Base-by-base conservation (phyloP, 345 rosid species). In the Turritis glabra region DNA sequence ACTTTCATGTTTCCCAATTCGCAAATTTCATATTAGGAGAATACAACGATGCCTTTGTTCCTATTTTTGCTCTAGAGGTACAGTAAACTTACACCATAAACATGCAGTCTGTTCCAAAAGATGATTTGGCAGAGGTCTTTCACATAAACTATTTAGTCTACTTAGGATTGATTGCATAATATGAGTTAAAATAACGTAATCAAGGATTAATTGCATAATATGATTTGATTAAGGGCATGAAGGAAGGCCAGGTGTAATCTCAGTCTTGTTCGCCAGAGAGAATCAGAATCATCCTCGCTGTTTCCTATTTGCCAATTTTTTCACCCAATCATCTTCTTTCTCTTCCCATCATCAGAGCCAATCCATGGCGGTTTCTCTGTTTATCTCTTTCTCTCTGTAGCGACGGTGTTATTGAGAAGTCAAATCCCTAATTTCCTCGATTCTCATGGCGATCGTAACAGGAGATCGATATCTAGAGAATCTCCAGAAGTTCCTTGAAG, bases 401-500 rank as follows among this genome's bases (percentile, higher is more conserved):
- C 40, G 3, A 8, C 40, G 40, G 12, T 35, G 40, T 37, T 12
- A 9, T 43, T 12, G 7, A 23, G 29, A 33, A 54, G 1, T 50
- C 63, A 25, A 61, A 68, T 5, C 47, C 73, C 67, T 26, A 50
- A 54, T 30, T 41, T 51, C 57, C 23, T 52, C 2, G 7, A 50
- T 32, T 56, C 10, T 37, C 47, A 93, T 93, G 97, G 93, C 87
- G 82, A 84, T 90, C 83, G 96, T 95, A 18, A 95, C 97, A 13
- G 99, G 99, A 54, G 99, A 95, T 82, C 96, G 96, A 21, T 95
- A 95, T 75, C 69, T 95, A 0, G 98, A 95, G 67, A 85, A 85
- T 67, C 87, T 95, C 29, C 91, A 88, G 43, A 83, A 80, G 57
- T 95, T 95, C 82, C 90, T 95, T 2, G 96, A 90, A n/a, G 76